Evolutionary conservation across 2,329 filamentous ascomycete species (phyloP).

Genomic region (Ambrosiella cleistominuta): DNA sequence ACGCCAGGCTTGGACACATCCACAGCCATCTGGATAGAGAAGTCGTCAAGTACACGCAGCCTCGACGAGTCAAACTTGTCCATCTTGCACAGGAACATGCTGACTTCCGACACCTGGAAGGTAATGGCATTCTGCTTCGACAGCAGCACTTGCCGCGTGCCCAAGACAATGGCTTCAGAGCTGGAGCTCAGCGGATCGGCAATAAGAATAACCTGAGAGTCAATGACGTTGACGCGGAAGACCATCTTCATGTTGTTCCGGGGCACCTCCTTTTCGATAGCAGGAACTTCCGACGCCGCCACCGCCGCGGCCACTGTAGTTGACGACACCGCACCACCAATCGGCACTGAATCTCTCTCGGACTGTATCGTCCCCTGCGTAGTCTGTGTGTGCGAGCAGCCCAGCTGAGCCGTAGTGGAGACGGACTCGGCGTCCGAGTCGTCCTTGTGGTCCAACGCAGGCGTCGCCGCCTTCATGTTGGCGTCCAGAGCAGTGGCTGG

Average conservation of each 20-base stretch:
- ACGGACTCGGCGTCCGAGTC: conserved; percentile 43
- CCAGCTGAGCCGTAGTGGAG: neutral
- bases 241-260: conserved; percentile 50
- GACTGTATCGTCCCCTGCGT: too few species aligned
- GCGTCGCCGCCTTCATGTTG: conserved; percentile 29
- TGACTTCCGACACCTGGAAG: conserved; percentile 80
- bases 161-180: conserved; percentile 89
- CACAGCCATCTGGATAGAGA: conserved; percentile 77
- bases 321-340: neutral
- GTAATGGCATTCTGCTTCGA: conserved; percentile 90
- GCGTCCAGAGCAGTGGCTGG: conserved; percentile 39
- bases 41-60: conserved; percentile 88
- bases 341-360: too few species aligned
- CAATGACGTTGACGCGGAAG: conserved; percentile 83
- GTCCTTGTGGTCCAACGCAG: conserved; percentile 25
- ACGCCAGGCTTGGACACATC: conserved; percentile 47
- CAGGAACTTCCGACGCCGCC: neutral
- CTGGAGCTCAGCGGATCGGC: conserved; percentile 79
- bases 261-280: conserved; percentile 14
- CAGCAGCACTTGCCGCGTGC: conserved; percentile 80
- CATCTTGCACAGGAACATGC: conserved; percentile 98
- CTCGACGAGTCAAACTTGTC: conserved; percentile 86
- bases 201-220: conserved; percentile 90
- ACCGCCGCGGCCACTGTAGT: neutral
- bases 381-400: too few species aligned